These are phyloP conservation scores for Cylindrotheca fusiformis DNA, from an alignment of 108 stramenopile genomes.

Conservation along the genomic window DNA sequence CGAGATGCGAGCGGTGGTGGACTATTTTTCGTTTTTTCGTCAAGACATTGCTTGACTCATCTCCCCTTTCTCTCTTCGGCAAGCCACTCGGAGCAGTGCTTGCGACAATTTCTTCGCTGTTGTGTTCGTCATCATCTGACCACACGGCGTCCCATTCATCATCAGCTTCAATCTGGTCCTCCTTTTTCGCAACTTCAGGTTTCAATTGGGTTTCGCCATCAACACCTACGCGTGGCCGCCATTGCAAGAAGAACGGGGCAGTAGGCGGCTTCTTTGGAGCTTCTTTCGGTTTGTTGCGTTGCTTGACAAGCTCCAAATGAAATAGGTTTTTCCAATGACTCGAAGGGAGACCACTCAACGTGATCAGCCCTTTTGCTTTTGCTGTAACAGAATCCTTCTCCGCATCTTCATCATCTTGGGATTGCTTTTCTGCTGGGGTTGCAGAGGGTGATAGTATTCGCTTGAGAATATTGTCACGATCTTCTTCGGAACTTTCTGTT, in stretches of 20 bases:
- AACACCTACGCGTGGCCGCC: constrained; percentile 50
- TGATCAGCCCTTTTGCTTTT: constrained; percentile 76
- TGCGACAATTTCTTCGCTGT: constrained; percentile 22
- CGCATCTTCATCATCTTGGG: constrained; percentile 5
- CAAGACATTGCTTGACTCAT: constrained; percentile 7
- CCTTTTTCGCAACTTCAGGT: constrained; percentile 12
- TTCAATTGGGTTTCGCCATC: constrained; percentile 34
- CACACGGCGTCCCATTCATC: constrained; percentile 78
- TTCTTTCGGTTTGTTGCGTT: constrained; percentile 91
- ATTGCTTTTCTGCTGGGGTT: background rate
- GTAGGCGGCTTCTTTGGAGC: constrained; percentile 90
- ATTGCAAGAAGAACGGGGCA: constrained; percentile 97
- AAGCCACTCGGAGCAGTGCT: constrained; percentile 24
- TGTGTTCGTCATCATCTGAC: constrained; percentile 81
- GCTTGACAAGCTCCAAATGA: constrained; percentile 93
- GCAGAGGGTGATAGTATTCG: constrained; percentile 13
- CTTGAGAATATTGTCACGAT: constrained; percentile 32
- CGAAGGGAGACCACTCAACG: constrained; percentile 86
- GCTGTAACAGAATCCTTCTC: constrained; percentile 1
- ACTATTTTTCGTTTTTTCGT: constrained; percentile 48
- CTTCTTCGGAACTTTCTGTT: constrained; percentile 43
- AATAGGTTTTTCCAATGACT: constrained; percentile 97
- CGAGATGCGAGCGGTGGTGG: constrained; percentile 69
- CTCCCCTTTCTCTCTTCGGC: constrained; percentile 24
- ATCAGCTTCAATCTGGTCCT: constrained; percentile 34